Conservation (phyloP, 2,329 filamentous ascomycete genomes). For the Fusarium hostae region DNA sequence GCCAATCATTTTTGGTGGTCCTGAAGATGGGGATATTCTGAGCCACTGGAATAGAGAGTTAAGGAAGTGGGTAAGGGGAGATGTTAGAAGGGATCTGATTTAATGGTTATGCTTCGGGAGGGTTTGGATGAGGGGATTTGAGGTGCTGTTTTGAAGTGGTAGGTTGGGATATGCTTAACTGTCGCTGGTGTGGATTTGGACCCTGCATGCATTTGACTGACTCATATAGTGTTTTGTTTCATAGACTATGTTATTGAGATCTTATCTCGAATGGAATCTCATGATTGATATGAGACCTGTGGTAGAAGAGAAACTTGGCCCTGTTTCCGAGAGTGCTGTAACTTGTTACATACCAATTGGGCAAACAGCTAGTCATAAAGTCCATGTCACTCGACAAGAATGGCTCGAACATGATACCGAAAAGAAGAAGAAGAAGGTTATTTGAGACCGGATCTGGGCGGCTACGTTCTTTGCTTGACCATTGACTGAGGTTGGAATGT, state of each 20-base stretch:
- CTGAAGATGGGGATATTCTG: background rate
- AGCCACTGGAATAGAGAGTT: background rate
- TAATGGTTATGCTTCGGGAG: background rate
- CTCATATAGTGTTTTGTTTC: conserved; percentile 25
- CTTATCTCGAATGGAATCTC: background rate
- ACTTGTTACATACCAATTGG: background rate
- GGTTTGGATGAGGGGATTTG: background rate
- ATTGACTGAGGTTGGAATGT: too few relatives aligned
- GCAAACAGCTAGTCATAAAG: background rate
- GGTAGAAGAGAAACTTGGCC: background rate
- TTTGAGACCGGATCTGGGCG: background rate
- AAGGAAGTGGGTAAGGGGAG: background rate
- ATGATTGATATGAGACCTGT: fast-evolving
- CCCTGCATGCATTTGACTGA: conserved; percentile 26
- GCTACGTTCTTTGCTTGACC: background rate
- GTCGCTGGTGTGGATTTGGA: conserved; percentile 8
- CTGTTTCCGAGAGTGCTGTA: background rate
- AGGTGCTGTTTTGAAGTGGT: conserved; percentile 2
- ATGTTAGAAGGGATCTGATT: background rate
- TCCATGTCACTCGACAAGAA: background rate
- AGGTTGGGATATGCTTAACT: background rate
- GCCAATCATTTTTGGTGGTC: conserved; percentile 29
- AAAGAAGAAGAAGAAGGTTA: too few relatives aligned
- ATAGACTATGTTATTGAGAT: background rate
- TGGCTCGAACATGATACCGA: background rate